phyloP scores from a whole-genome alignment of 495 filamentous ascomycete genomes.

The Trichoderma orchidacearum region DNA sequence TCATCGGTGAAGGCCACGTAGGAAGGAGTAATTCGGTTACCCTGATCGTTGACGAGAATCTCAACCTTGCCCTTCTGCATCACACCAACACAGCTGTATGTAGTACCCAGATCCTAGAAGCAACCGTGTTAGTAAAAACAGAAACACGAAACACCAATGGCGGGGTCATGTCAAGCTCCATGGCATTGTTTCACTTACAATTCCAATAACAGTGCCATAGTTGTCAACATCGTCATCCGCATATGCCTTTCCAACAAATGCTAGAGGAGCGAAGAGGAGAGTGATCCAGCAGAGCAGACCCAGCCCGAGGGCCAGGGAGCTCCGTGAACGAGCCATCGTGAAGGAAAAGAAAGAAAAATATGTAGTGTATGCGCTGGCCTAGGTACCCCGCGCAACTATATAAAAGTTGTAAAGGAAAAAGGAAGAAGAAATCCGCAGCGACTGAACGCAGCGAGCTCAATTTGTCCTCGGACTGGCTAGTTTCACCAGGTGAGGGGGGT shows the following conservation, averaged over 20 bases:
- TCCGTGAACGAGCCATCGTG: slow-evolving; percentile 40
- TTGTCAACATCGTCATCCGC: slow-evolving; percentile 58
- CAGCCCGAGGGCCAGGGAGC: slow-evolving; percentile 40
- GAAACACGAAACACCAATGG: not conserved
- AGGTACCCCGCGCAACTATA: slow-evolving; percentile 3
- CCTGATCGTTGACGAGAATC: slow-evolving; percentile 89
- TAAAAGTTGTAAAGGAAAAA: slow-evolving; percentile 2
- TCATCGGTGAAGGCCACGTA: slow-evolving; percentile 99
- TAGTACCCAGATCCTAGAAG: slow-evolving; percentile 76
- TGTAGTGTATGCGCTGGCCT: not conserved
- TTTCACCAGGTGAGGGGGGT: not conserved
- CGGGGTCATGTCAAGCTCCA: not conserved
- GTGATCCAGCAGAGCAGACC: slow-evolving; percentile 75
- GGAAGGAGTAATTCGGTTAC: slow-evolving; percentile 94
- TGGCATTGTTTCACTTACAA: slow-evolving; percentile 40
- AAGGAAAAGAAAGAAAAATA: slow-evolving; percentile 8
- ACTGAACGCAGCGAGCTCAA: slow-evolving; percentile 1
- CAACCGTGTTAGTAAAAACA: slow-evolving; percentile 5
- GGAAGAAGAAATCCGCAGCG: slow-evolving; percentile 4
- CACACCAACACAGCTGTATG: slow-evolving; percentile 97
- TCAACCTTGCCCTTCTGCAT: slow-evolving; percentile 99
- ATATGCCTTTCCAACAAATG: slow-evolving; percentile 60
- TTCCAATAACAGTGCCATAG: slow-evolving; percentile 91
- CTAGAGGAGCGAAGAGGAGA: slow-evolving; percentile 57
- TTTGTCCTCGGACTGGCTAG: not conserved